Evolutionary conservation across 495 filamentous ascomycete genomes (phyloP).

Genomic region (Daldinia vernicosa): DNA sequence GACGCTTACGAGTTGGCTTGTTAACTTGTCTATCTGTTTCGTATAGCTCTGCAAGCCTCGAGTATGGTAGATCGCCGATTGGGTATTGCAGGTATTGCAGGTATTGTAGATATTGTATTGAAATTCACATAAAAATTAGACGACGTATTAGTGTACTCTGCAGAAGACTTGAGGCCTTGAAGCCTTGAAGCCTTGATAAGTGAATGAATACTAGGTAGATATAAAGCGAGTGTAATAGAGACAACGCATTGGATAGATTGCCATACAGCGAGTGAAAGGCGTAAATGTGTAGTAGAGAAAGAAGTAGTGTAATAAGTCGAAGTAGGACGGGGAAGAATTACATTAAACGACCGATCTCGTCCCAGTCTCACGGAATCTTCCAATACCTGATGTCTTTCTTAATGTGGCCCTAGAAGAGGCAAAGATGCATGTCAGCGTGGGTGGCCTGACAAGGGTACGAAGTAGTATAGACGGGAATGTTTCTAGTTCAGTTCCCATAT

Average conservation of each 20-base stretch:
- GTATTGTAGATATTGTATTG: neutral
- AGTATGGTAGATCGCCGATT: constrained; percentile 28
- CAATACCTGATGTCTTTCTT: constrained; percentile 21
- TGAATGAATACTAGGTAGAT: constrained; percentile 12
- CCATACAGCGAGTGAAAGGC: neutral
- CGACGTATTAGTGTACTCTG: constrained; percentile 8
- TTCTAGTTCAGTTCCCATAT: constrained; percentile 1
- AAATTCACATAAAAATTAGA: neutral
- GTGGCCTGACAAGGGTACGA: constrained; percentile 42
- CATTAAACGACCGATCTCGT: constrained; percentile 35
- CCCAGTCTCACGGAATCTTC: constrained; percentile 24
- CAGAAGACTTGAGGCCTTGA: neutral
- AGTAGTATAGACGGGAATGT: constrained; percentile 28
- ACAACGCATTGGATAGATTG: neutral
- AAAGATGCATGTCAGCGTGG: constrained; percentile 41
- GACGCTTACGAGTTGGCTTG: constrained; percentile 19
- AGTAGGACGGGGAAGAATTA: constrained; percentile 14
- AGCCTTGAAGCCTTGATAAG: constrained; percentile 6
- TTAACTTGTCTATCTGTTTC: constrained; percentile 3
- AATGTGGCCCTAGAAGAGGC: constrained; percentile 28
- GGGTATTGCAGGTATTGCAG: neutral
- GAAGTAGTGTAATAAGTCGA: constrained; percentile 5
- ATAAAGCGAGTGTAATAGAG: constrained; percentile 15
- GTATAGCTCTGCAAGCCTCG: constrained; percentile 24
- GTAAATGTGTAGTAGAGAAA: constrained; percentile 6